A percentile compares a stretch with the other conserved stretches of the same genome.
Conservation (phyloP, 257 asterid species). For the Catharanthus roseus region DNA sequence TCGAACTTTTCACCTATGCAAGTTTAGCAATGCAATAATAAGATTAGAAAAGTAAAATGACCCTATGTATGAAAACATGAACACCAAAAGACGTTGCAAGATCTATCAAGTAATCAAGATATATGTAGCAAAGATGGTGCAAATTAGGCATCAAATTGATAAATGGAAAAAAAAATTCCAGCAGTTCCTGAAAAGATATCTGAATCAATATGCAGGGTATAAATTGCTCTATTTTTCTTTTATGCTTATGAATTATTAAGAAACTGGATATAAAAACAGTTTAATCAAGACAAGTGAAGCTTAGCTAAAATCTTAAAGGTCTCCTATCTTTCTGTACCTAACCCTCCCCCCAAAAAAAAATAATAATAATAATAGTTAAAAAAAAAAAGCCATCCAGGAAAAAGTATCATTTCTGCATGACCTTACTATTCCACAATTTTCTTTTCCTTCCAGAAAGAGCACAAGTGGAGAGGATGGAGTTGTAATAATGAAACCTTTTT, state of each 20-base stretch:
- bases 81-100: not conserved
- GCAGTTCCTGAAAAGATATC: too few species aligned
- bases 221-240: too few species aligned
- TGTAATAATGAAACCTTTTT: not conserved
- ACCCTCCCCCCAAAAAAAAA: not conserved
- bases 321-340: not conserved
- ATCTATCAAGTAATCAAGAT: not conserved
- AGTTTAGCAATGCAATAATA: conserved; percentile 24
- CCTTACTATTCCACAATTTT: not conserved
- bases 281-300: not conserved
- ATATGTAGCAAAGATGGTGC: not conserved
- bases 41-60: conserved; percentile 15
- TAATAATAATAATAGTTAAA: too few species aligned
- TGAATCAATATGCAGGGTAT: too few species aligned
- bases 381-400: too few species aligned
- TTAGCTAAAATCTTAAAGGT: not conserved
- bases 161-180: too few species aligned
- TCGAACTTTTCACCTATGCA: conserved; percentile 86
- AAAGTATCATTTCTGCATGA: not conserved
- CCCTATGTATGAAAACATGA: not conserved
- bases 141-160: not conserved
- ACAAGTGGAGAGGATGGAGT: not conserved
- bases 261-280: not conserved
- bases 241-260: too few species aligned
- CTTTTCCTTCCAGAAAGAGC: not conserved